phyloP scores from a whole-genome alignment of 2,329 filamentous ascomycete genomes.

The Fonsecaea pugnacius region DNA sequence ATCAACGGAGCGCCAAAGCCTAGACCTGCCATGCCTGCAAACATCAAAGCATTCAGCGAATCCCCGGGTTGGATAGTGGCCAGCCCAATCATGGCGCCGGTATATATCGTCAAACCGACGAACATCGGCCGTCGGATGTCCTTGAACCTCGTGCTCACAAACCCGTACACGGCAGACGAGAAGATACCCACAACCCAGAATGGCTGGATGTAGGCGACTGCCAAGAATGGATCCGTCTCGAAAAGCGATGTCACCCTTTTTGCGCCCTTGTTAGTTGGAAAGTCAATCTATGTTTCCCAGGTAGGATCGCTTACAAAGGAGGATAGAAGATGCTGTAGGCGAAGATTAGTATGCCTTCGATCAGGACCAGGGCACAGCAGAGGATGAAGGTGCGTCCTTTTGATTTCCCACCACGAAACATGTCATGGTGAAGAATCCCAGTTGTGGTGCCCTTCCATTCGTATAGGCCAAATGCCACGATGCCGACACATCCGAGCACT shows the following conservation, averaged over 20 bases:
- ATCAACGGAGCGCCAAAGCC: constrained; percentile 22
- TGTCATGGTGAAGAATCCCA: constrained; percentile 24
- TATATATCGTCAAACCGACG: constrained; percentile 18
- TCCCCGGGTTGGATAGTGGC: constrained; percentile 21
- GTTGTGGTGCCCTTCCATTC: constrained; percentile 28
- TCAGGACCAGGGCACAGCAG: constrained; percentile 19
- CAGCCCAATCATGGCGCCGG: constrained; percentile 17
- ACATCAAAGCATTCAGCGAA: constrained; percentile 10
- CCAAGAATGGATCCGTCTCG: constrained; percentile 26
- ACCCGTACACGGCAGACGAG: constrained; percentile 21
- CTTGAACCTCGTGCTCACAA: constrained; percentile 18
- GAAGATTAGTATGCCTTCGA: constrained; percentile 25
- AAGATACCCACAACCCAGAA: constrained; percentile 19
- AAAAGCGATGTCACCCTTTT: constrained; percentile 14
- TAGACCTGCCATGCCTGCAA: constrained; percentile 19
- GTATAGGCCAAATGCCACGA: constrained; percentile 20
- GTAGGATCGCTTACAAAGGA: constrained; percentile 3
- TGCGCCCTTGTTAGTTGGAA: constrained; percentile 4
- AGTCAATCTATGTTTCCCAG: constrained; percentile 1
- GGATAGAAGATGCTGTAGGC: constrained; percentile 8
- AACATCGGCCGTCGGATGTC: constrained; percentile 26
- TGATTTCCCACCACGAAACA: constrained; percentile 20
- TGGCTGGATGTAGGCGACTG: constrained; percentile 14
- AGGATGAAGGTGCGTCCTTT: constrained; percentile 21
- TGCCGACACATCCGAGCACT: constrained; percentile 11